These are phyloP conservation scores for Yamadazyma spencermartinsiae DNA, from an alignment of 1,139 yeast species.

Conservation along the genomic window DNA sequence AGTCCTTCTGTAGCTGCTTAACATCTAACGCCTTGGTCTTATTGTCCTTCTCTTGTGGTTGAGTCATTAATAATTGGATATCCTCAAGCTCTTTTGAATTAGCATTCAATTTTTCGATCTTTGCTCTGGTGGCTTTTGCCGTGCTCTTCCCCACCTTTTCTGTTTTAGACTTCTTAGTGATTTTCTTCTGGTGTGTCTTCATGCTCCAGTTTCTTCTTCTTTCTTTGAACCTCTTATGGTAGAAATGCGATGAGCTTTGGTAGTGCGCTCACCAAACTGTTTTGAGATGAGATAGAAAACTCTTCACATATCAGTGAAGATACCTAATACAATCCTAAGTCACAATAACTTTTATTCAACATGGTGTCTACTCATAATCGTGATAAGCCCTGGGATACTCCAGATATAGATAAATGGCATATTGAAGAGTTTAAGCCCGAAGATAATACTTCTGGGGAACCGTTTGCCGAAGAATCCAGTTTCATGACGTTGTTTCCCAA, in stretches of 20 bases:
- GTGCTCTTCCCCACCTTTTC: slow-evolving; percentile 18
- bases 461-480: slow-evolving; percentile 92
- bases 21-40: slow-evolving; percentile 31
- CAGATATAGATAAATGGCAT: slow-evolving; percentile 92
- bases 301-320: neutral
- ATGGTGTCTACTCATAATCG: slow-evolving; percentile 93
- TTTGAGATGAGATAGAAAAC: slow-evolving; percentile 17
- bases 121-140: slow-evolving; percentile 37
- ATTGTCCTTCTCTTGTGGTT: slow-evolving; percentile 7
- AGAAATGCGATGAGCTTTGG: slow-evolving; percentile 2
- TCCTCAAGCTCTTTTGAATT: slow-evolving; percentile 37
- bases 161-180: slow-evolving; percentile 17
- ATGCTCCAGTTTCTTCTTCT: neutral
- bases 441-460: slow-evolving; percentile 80
- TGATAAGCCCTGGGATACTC: slow-evolving; percentile 98
- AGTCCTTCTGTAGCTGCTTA: slow-evolving; percentile 40
- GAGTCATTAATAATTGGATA: slow-evolving; percentile 23
- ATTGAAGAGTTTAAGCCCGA: slow-evolving; percentile 87
- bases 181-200: slow-evolving; percentile 7
- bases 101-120: slow-evolving; percentile 47
- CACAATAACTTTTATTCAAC: slow-evolving; percentile 7
- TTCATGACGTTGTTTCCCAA: slow-evolving; percentile 96
- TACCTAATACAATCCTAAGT: neutral
- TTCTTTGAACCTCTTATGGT: neutral
- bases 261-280: slow-evolving; percentile 3